Percentiles rank a stretch among this genome's conserved stretches.
These are phyloP conservation scores for Blastobotrys parvus DNA, from an alignment of 805 yeast genomes.

Conservation along the genomic window DNA sequence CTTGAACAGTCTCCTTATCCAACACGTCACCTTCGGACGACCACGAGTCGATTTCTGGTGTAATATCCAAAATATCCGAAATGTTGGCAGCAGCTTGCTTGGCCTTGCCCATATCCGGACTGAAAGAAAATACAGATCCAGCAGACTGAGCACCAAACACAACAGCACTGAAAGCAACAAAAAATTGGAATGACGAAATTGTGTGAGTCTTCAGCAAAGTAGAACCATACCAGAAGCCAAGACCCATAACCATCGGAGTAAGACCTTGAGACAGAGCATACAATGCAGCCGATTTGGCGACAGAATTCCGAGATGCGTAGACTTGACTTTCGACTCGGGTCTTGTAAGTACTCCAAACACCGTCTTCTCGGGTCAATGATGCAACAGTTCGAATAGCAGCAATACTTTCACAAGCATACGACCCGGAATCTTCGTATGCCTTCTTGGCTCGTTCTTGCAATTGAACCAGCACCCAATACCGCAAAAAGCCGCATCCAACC, in stretches of 20 bases:
- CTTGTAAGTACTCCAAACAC: slow-evolving; percentile 27
- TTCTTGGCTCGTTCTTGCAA: slow-evolving; percentile 30
- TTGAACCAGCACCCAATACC: slow-evolving; percentile 26
- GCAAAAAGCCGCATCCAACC: slow-evolving; percentile 32
- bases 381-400: slow-evolving; percentile 34
- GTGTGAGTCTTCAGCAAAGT: slow-evolving; percentile 25
- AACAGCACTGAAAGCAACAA: slow-evolving; percentile 31
- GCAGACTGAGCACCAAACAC: slow-evolving; percentile 36
- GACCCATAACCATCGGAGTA: slow-evolving; percentile 32
- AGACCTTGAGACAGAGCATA: slow-evolving; percentile 33
- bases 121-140: slow-evolving; percentile 32
- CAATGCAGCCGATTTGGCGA: slow-evolving; percentile 27
- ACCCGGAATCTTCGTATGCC: slow-evolving; percentile 32
- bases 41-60: slow-evolving; percentile 29
- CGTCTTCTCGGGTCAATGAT: slow-evolving; percentile 33
- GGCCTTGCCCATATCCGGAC: slow-evolving; percentile 38
- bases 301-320: slow-evolving; percentile 19
- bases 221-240: slow-evolving; percentile 38
- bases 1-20: slow-evolving; percentile 30
- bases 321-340: slow-evolving; percentile 24
- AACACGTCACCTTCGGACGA: slow-evolving; percentile 23
- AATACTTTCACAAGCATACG: slow-evolving; percentile 33
- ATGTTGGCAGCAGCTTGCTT: slow-evolving; percentile 29
- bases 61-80: slow-evolving; percentile 24
- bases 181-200: slow-evolving; percentile 28